Percentiles rank a stretch among this genome's conserved stretches.
Evolutionary conservation across 352 stramenopile species (phyloP).

Genomic region (Globisporangium middletonii): DNA sequence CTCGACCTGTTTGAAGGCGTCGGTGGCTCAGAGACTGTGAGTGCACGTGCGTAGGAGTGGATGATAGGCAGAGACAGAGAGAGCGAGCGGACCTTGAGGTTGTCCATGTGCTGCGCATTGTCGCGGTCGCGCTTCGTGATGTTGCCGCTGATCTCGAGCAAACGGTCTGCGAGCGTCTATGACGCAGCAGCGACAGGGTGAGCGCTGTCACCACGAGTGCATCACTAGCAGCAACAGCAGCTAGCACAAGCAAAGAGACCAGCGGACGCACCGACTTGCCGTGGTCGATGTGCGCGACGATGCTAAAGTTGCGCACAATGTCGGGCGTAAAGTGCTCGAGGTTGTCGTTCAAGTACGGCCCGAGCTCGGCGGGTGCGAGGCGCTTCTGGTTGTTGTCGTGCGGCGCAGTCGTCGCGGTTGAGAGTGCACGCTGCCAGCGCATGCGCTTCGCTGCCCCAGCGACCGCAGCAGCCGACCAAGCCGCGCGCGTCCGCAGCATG

Average conservation of each 20-base stretch:
- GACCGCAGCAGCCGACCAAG: too few relatives aligned
- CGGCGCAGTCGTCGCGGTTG: neutral
- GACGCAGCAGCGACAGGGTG: neutral
- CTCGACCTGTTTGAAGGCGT: constrained; percentile 78
- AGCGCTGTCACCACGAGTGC: too few relatives aligned
- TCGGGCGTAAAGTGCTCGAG: constrained; percentile 56
- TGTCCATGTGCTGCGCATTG: constrained; percentile 88
- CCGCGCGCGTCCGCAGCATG: too few relatives aligned
- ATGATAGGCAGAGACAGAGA: neutral
- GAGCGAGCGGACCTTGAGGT: constrained; percentile 52
- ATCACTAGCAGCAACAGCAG: neutral
- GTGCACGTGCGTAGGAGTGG: neutral
- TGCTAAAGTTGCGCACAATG: constrained; percentile 89
- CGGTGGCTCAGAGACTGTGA: neutral
- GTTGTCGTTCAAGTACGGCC: constrained; percentile 51
- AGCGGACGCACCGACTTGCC: constrained; percentile 75
- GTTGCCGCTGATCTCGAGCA: constrained; percentile 88
- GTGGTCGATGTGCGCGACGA: constrained; percentile 90
- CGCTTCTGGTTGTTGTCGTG: constrained; percentile 15
- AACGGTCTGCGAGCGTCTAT: constrained; percentile 84
- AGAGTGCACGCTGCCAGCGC: neutral
- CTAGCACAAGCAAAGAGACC: neutral
- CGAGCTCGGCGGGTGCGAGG: constrained; percentile 47
- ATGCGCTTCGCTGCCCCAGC: too few relatives aligned
- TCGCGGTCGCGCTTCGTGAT: constrained; percentile 83